phyloP scores from a whole-genome alignment of 129 eudicot species.

The Ambrosia artemisiifolia region DNA sequence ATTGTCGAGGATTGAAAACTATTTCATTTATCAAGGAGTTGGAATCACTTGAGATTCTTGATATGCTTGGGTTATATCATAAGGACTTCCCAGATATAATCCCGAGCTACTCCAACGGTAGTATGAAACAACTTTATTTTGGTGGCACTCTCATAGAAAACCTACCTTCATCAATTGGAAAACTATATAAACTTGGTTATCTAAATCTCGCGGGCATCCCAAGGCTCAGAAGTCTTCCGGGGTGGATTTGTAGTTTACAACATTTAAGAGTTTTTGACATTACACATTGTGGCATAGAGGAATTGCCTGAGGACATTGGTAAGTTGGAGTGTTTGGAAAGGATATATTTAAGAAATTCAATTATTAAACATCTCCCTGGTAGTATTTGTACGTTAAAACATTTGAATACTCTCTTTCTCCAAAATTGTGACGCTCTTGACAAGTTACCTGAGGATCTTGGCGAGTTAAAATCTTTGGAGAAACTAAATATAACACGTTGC shows the following conservation, averaged over 20 bases:
- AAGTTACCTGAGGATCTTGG: constrained; percentile 1
- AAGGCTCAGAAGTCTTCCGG: constrained; percentile 13
- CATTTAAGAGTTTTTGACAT: constrained; percentile 6
- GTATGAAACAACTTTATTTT: background rate
- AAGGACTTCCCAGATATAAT: background rate
- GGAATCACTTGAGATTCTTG: constrained; percentile 15
- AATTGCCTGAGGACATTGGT: constrained; percentile 17
- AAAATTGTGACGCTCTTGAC: background rate
- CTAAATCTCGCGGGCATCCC: background rate
- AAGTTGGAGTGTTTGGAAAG: constrained; percentile 11
- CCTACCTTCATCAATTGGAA: constrained; percentile 25
- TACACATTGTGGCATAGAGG: background rate
- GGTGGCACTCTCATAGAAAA: background rate
- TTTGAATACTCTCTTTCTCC: background rate
- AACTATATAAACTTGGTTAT: constrained; percentile 11
- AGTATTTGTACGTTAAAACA: constrained; percentile 16
- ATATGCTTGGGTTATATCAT: background rate
- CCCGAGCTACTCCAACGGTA: background rate
- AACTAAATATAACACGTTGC: background rate
- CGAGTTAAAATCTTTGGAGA: background rate
- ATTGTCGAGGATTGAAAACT: background rate
- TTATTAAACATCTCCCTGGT: background rate
- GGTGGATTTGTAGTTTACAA: constrained; percentile 19
- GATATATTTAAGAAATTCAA: background rate
- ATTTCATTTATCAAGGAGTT: constrained; percentile 16